A percentile compares a stretch with the other conserved stretches of the same genome.
Evolutionary conservation across 106 monocot genomes (phyloP).

Genomic region (Ottelia alismoides): DNA sequence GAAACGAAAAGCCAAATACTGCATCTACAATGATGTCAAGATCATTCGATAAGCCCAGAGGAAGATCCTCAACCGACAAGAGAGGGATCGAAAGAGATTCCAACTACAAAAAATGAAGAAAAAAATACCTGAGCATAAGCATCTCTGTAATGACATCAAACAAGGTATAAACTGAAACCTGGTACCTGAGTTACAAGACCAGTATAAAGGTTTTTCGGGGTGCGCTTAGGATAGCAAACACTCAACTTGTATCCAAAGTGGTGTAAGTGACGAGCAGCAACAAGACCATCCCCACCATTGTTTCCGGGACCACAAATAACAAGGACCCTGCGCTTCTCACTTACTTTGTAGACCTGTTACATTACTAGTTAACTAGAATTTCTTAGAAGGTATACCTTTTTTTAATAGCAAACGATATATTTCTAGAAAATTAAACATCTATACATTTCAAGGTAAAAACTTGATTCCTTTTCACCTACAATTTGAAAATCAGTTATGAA

Average conservation of each 20-base stretch:
- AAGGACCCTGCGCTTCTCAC: slow-evolving; percentile 50
- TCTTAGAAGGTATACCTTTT: too few species aligned
- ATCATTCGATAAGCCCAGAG: slow-evolving; percentile 47
- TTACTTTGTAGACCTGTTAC: slow-evolving; percentile 73
- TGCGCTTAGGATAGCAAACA: slow-evolving; percentile 92
- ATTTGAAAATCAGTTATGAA: too few species aligned
- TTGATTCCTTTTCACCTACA: too few species aligned
- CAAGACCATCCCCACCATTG: slow-evolving; percentile 97
- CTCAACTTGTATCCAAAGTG: slow-evolving; percentile 81
- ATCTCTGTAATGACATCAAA: too few species aligned
- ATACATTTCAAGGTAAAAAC: too few species aligned
- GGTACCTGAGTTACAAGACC: slow-evolving; percentile 93
- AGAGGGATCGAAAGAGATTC: slow-evolving; percentile 68
- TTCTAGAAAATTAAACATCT: too few species aligned
- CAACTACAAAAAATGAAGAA: slow-evolving; percentile 49
- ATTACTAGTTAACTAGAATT: too few species aligned
- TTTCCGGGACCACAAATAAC: slow-evolving; percentile 93
- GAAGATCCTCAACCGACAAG: slow-evolving; percentile 63
- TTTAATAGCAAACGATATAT: too few species aligned
- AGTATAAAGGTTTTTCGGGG: slow-evolving; percentile 50
- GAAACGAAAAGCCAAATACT: slow-evolving; percentile 94
- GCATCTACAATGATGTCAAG: slow-evolving; percentile 91
- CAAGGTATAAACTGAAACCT: too few species aligned
- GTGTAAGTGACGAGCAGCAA: slow-evolving; percentile 85
- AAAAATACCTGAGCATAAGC: too few species aligned